Conservation (phyloP, 179 eudicot genomes). For the Pouteria campechiana region DNA sequence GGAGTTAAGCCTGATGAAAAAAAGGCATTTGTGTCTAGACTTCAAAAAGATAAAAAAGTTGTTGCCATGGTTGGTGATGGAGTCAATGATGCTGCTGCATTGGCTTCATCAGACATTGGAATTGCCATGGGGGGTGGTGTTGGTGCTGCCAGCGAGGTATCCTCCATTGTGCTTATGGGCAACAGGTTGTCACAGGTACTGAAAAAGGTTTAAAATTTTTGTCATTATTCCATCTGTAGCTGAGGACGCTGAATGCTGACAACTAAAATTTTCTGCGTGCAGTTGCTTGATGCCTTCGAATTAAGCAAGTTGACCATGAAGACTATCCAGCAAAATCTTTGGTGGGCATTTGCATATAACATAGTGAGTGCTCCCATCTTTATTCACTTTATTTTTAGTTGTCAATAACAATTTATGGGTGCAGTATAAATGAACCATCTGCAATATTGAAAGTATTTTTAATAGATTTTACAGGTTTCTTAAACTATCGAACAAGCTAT, state of each 20-base stretch:
- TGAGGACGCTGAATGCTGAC: too few species aligned
- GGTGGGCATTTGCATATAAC: slow-evolving; percentile 99
- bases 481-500: too few species aligned
- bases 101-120: slow-evolving; percentile 85
- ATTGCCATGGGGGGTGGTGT: slow-evolving; percentile 89
- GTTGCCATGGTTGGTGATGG: slow-evolving; percentile 99
- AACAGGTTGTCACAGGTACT: slow-evolving; percentile 67
- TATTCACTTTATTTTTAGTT: background rate
- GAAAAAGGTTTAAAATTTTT: background rate
- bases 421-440: too few species aligned
- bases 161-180: slow-evolving; percentile 88
- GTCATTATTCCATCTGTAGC: background rate
- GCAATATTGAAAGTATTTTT: too few species aligned
- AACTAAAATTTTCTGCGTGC: slow-evolving; percentile 6
- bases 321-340: slow-evolving; percentile 92
- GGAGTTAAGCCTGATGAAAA: slow-evolving; percentile 90
- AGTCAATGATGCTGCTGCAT: slow-evolving; percentile 94
- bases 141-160: slow-evolving; percentile 97
- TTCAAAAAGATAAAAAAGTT: slow-evolving; percentile 51
- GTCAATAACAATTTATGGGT: too few species aligned
- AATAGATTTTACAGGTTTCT: too few species aligned
- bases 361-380: slow-evolving; percentile 26
- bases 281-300: slow-evolving; percentile 92
- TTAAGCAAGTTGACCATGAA: slow-evolving; percentile 88
- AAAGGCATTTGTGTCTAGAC: slow-evolving; percentile 52